Evolutionary conservation across 2,329 filamentous ascomycete species (phyloP), one percentile per base, ranked within the genome.

Genomic region (Sarocladium strictum): DNA sequence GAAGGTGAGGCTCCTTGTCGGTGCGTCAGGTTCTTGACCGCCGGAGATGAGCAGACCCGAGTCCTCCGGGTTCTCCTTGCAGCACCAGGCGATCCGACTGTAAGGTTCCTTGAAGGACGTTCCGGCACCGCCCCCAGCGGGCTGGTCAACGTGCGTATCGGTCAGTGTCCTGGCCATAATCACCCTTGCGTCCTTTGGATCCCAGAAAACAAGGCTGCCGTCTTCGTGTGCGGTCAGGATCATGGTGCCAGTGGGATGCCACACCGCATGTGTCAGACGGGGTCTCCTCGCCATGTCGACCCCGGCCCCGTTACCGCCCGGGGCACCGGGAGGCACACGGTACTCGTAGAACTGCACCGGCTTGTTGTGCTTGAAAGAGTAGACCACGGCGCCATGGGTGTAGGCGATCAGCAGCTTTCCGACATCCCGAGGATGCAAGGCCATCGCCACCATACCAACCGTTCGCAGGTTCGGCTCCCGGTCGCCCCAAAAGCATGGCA

Each of bases 201-300:
- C 94, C 92, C 93, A 99, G 61, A 97, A 87, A 0, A 96, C 93
- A 47, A 99, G 74, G 62, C 90, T 96, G 32, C 88, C 87, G 66
- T 99, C 94, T 55, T 96, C 91, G 65, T 97, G 89, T 1, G 86
- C 89, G 0, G 90, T 96, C 60, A 94, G 67, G 35, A 97, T 74
- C 63, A 96, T 96, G 0, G 90, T 95, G 0, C 92, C 94, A 1
- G 90, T 96, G 0, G 94, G 94, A 72, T 99, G 94, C 92, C 93
- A 99, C 15, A 93, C 69, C 1, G 90, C 92, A 61, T 96, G 89
- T 1, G 86, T 90, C 58, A 97, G 71, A 56, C 80, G 82, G 14
- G 93, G 94, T 61, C 78, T 83, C 52, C 92, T 83, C 56, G 80
- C 67, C 14, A 79, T 78, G 55, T 85, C 82, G 33, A 83, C 71